phyloP scores from a whole-genome alignment of 2,329 filamentous ascomycete genomes.

The Leptographium procerum region DNA sequence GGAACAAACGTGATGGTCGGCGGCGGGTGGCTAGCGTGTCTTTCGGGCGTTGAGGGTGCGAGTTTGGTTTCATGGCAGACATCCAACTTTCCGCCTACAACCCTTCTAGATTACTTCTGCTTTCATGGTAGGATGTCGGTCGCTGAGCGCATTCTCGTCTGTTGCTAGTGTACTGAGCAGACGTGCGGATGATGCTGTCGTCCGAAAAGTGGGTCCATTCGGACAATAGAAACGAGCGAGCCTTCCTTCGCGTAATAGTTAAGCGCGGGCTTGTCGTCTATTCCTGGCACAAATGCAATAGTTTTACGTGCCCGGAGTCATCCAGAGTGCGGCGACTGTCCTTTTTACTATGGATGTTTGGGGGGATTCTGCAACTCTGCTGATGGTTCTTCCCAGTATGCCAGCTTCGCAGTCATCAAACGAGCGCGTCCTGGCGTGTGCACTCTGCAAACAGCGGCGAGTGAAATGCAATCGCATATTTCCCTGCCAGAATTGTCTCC shows the following conservation, averaged over 20 bases:
- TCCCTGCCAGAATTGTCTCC: slow-evolving; percentile 43
- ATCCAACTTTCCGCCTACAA: background rate
- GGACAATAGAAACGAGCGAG: background rate
- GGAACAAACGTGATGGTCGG: background rate
- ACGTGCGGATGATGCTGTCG: background rate
- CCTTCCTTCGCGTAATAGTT: background rate
- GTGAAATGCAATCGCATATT: slow-evolving; percentile 49
- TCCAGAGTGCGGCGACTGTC: background rate
- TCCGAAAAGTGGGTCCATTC: background rate
- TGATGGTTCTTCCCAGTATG: background rate
- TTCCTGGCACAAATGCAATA: background rate
- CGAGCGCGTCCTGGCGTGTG: slow-evolving; percentile 36
- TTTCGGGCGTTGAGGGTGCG: background rate
- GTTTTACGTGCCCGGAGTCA: background rate
- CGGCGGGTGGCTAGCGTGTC: background rate
- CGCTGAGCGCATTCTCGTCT: background rate
- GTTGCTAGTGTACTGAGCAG: background rate
- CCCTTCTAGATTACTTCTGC: background rate
- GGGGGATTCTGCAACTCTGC: background rate
- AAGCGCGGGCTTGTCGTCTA: background rate
- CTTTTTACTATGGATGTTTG: background rate
- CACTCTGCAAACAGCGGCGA: slow-evolving; percentile 48
- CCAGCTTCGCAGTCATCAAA: background rate
- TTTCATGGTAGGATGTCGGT: background rate
- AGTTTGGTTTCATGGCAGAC: background rate